Base-by-base conservation (phyloP, 1,139 yeast genomes). In the Magnusiomyces tetraspermus region DNA sequence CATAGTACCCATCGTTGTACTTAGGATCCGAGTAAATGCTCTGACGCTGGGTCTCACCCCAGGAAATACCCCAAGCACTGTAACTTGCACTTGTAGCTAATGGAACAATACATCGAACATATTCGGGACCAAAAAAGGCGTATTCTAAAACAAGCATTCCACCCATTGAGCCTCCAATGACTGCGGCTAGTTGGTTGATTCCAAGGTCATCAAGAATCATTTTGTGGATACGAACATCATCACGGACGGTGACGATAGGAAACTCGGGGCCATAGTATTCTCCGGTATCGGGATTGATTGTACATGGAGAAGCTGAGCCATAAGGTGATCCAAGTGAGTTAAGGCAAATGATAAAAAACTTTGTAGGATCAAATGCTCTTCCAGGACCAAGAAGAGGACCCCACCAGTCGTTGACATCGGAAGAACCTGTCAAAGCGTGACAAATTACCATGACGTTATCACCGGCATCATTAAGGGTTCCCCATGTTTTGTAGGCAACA, bases 21-120 rank as follows among this genome's bases (percentile, higher is more conserved):
- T 84, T 84, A 4, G 98, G 97, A 67, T 92, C 98, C 26, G 95
- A 83, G 69, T 90, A 92, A 33, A 92, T 88, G 59, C 95, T 82
- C 67, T 92, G 98, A 62, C 98, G 78, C 69, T 92, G 98, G 6
- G 98, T 95, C 66, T 92, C 98, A 55, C 95, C 92, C 98, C 98
- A 92, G 2, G 96, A 86, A 53, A 92, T 92, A 61, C 97, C 92
- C 98, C 98, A 92, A 0, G 98, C 98, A 6, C 95, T 85, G 46
- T 92, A 95, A 63, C 95, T 76, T 0, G 97, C 97, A 44, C 95
- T 82, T 0, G 98, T 90, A 1, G 98, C 98, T 53, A 92, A 72
- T 0, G 97, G 95, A 23, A 92, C 82, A 26, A 87, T 75, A 38
- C 79, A 72, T 55, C 77, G 77, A 21, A 92, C 95, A 63, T 80